Base-by-base conservation (phyloP, 1,284 basidiomycete genomes). In the Mrakiaceae sp. region DNA sequence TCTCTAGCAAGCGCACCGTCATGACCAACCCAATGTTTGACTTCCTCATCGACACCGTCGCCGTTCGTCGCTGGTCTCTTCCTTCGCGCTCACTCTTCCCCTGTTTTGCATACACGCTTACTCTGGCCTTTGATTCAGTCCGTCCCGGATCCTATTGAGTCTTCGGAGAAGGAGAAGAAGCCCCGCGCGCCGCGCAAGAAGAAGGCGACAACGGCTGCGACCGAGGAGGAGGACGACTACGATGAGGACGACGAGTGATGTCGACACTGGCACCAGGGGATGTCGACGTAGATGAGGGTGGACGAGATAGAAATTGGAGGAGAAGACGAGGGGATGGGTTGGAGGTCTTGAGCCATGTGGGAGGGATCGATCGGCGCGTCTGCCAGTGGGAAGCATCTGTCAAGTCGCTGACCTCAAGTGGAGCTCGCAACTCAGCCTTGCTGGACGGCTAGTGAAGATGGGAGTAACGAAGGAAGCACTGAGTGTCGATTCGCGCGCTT, bases 21-120 rank as follows among this genome's bases (percentile, higher is more conserved):
- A 87, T 92, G 69, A 87, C 85, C 9, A 89, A 86, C 47, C 87
- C 93, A 67, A 88, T 87, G 78, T 86, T 98, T 68, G 95, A 98
- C 77, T 98, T 98, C 75, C 82, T 98, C 57, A 90, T 92, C 73
- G 94, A 98, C 72, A 85, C 97, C 64, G 92, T 97, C n/a, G 86
- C 62, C 40, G 62, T 63, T 40, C 48, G 62, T 63, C 39, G 3
- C 47, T 12, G 3, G 14, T 49, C 44, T 27, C 43, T 46, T 88
- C 72, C 79, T 81, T 55, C 86, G 97, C 2, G 87, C 91, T 0
- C 95, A 98, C 75, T 92, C 93, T 0, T 87, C 87, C 54, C 71
- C 66, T 7, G 63, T 66, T 27, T 69, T 57, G 2, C 64, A 51
- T 12, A 16, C 58, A 40, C 48, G 46, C 5, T 46, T 16, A n/a